These are phyloP conservation scores for Trifolium pratense DNA, from an alignment of 306 rosid genomes.

Conservation along the genomic window DNA sequence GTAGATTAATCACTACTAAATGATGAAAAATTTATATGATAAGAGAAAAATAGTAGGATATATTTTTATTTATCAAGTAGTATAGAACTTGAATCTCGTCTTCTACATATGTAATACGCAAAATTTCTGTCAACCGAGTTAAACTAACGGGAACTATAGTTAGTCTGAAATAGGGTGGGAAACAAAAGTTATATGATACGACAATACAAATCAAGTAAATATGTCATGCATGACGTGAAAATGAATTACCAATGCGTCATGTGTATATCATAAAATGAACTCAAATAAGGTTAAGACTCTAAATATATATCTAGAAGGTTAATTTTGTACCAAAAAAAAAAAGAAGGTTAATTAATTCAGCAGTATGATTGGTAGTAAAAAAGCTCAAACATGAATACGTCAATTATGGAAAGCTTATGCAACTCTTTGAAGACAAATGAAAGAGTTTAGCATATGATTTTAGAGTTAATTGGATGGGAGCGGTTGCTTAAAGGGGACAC, in stretches of 20 bases:
- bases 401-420: slow-evolving; percentile 46
- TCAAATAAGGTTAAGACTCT: slow-evolving; percentile 23
- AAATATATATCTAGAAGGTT: slow-evolving; percentile 37
- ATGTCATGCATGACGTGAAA: slow-evolving; percentile 25
- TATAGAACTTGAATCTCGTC: too few relatives aligned
- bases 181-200: not conserved
- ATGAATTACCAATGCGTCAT: slow-evolving; percentile 33
- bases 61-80: too few relatives aligned
- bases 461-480: slow-evolving; percentile 46
- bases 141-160: too few relatives aligned
- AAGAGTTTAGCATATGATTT: slow-evolving; percentile 5
- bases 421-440: slow-evolving; percentile 25
- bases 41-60: too few relatives aligned
- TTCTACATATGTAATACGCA: too few relatives aligned
- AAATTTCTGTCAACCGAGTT: too few relatives aligned
- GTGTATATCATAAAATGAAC: slow-evolving; percentile 29
- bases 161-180: too few relatives aligned
- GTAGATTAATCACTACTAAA: too few relatives aligned
- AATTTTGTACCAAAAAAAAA: too few relatives aligned
- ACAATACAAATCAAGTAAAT: slow-evolving; percentile 9
- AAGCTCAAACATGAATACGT: slow-evolving; percentile 27
- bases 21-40: too few relatives aligned
- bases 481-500: slow-evolving; percentile 61
- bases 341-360: slow-evolving; percentile 32
- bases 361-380: slow-evolving; percentile 43